Base-by-base conservation (phyloP, 345 rosid genomes). In the Odontarrhena argentea region DNA sequence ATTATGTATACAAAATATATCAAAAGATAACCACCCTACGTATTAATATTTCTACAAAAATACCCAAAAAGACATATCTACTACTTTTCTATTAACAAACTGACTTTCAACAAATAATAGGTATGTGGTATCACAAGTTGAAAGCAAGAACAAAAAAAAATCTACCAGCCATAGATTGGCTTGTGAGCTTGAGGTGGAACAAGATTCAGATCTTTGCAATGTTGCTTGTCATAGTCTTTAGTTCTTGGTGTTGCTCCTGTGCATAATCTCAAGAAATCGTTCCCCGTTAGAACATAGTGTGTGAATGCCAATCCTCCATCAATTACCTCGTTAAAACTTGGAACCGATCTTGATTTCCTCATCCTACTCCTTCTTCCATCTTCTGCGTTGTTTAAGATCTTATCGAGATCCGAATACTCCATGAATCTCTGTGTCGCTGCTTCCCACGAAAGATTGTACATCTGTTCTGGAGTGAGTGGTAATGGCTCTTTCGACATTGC, bases 371-470 rank as follows among this genome's bases (percentile, higher is more conserved):
- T 22, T 70, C 73, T 43, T 75, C 67, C 70, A 51, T 55, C 48
- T 8, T 28, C 61, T 8, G 70, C 65, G 35, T 73, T 80, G 35
- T 71, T 80, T 55, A 94, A 51, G 74, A 94, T 51, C 69, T 57
- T 84, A 55, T 82, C 88, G 1, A 94, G 93, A 46, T 88, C 97
- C 0, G 99, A 91, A 63, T 83, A 82, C 65, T 91, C 89, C 71
- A 83, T 72, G 70, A 94, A 94, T 78, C 97, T 91, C 63, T 88
- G 85, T 14, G 96, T 94, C 8, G 99, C 97, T 50, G 99, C 99
- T 71, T 94, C 99, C 99, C 99, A 90, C 2, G 99, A 91, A 12
- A 94, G 95, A 58, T 77, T 70, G 67, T 88, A 87, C 63, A 79
- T 84, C 78, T 94, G 96, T 67, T 87, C 92, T 0, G 91, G 85